Evolutionary conservation across 495 filamentous ascomycete species (phyloP).

Genomic region (Penicillium herquei): DNA sequence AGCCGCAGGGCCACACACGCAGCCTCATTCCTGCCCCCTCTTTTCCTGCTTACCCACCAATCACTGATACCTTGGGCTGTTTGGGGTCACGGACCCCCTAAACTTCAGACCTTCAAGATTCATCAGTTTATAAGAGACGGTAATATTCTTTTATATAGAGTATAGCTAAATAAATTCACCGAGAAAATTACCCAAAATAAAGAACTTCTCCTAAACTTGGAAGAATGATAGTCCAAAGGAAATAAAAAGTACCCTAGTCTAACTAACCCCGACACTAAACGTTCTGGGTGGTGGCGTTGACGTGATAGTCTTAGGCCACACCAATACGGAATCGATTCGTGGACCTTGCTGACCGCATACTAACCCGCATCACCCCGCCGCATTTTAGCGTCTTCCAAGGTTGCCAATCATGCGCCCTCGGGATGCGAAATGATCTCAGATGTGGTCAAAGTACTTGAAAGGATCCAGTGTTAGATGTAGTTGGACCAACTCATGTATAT

Average conservation of each 20-base stretch:
- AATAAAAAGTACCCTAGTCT: neutral
- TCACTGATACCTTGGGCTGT: neutral
- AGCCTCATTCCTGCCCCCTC: conserved; percentile 21
- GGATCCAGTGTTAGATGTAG: too few species aligned
- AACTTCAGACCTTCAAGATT: too few species aligned
- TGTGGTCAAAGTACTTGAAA: too few species aligned
- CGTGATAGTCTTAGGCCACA: conserved; percentile 11
- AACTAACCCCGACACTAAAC: neutral
- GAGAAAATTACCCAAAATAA: too few species aligned
- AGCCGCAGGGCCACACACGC: conserved; percentile 23
- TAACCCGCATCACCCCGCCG: neutral
- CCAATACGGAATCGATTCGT: conserved; percentile 12
- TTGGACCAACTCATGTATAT: too few species aligned
- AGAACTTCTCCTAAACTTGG: too few species aligned
- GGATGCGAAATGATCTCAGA: too few species aligned
- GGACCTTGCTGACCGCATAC: conserved; percentile 16
- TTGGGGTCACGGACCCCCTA: neutral
- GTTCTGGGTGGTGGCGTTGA: conserved; percentile 12
- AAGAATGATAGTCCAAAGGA: too few species aligned
- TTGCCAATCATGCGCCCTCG: too few species aligned
- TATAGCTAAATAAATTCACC: too few species aligned
- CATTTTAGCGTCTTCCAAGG: neutral
- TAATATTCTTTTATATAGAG: too few species aligned
- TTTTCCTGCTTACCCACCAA: neutral
- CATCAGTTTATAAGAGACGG: too few species aligned